Conservation (phyloP, 176 grass and related monocot species). For the Puya raimondii region DNA sequence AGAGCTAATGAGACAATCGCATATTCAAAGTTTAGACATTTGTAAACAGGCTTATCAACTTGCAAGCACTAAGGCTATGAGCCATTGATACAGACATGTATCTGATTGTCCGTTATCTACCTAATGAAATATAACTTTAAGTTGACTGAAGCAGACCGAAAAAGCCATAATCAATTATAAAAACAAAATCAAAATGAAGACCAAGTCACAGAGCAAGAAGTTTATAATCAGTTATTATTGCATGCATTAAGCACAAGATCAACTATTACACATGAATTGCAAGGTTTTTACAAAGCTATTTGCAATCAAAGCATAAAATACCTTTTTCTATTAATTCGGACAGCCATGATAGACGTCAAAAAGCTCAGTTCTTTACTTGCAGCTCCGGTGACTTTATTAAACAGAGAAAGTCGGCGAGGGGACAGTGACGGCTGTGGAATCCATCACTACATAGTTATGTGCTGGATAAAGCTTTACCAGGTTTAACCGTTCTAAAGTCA, state of each 20-base stretch:
- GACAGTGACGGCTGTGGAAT: conserved; percentile 56
- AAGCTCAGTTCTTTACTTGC: conserved; percentile 63
- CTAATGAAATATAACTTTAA: too few species aligned
- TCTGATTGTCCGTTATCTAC: too few species aligned
- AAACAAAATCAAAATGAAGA: too few species aligned
- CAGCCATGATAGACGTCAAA: conserved; percentile 73
- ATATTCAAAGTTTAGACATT: too few species aligned
- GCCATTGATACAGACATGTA: too few species aligned
- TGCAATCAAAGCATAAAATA: conserved; percentile 12
- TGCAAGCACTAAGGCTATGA: too few species aligned
- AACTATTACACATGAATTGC: neutral
- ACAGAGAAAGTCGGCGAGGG: conserved; percentile 70
- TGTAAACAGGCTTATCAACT: too few species aligned
- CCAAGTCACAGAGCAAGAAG: too few species aligned
- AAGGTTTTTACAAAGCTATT: neutral
- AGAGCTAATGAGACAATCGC: too few species aligned
- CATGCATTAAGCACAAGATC: neutral
- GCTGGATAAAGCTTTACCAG: conserved; percentile 5
- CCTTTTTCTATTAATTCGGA: conserved; percentile 75
- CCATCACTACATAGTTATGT: conserved; percentile 11
- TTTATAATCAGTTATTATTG: too few species aligned
- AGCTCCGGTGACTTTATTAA: conserved; percentile 45
- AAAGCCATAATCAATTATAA: too few species aligned
- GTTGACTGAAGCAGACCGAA: too few species aligned
- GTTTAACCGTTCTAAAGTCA: neutral